These are phyloP conservation scores for Candida albicans DNA, from an alignment of 1,139 yeast species.

Conservation along the genomic window DNA sequence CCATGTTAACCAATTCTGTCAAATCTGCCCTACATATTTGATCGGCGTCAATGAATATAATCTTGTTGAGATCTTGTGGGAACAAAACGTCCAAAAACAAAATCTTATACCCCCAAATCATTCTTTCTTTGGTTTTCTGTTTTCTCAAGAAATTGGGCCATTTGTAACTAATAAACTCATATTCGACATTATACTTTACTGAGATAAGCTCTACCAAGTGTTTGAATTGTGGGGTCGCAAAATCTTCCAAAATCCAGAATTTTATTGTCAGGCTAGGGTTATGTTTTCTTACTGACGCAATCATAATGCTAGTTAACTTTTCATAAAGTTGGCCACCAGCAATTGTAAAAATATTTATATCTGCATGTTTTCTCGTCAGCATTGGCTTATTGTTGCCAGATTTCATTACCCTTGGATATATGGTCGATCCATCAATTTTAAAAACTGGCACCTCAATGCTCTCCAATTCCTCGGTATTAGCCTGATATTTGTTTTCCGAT, in stretches of 20 bases:
- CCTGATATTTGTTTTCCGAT: constrained; percentile 25
- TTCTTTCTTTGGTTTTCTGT: constrained; percentile 75
- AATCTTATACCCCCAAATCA: constrained; percentile 86
- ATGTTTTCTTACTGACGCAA: constrained; percentile 67
- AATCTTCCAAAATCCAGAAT: constrained; percentile 87
- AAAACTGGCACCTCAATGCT: constrained; percentile 28
- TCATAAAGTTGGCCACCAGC: constrained; percentile 83
- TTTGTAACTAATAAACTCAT: constrained; percentile 73
- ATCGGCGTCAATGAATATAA: constrained; percentile 86
- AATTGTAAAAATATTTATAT: constrained; percentile 77
- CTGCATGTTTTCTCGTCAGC: constrained; percentile 40
- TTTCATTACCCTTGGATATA: constrained; percentile 45
- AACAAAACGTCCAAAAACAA: constrained; percentile 83
- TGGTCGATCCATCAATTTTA: constrained; percentile 45
- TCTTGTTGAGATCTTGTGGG: constrained; percentile 71
- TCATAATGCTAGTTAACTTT: constrained; percentile 71
- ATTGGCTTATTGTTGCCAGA: constrained; percentile 1
- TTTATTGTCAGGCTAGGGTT: constrained; percentile 66
- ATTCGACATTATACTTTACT: constrained; percentile 55
- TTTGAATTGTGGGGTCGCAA: constrained; percentile 68
- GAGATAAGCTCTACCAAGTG: constrained; percentile 63
- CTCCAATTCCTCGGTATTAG: constrained; percentile 22
- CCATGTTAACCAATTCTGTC: constrained; percentile 62
- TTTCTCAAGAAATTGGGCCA: constrained; percentile 91
- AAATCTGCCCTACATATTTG: constrained; percentile 76